These are phyloP conservation scores for Flaveria trinervia DNA, from an alignment of 129 eudicot species.

Conservation along the genomic window DNA sequence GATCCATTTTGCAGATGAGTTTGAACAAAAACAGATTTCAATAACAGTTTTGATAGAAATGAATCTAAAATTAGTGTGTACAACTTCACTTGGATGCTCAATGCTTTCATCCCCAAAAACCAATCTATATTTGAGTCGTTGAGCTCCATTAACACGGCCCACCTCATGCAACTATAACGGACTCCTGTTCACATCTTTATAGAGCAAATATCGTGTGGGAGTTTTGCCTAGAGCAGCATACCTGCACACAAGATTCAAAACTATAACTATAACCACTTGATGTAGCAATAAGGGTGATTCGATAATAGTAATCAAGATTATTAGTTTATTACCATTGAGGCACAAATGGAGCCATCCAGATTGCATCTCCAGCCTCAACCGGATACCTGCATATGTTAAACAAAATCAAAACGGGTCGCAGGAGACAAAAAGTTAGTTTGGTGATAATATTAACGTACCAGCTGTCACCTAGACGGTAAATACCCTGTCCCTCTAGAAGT, in stretches of 20 bases:
- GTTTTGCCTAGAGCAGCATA: conserved; percentile 96
- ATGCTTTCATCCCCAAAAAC: conserved; percentile 21
- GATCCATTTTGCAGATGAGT: neutral
- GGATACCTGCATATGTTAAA: conserved; percentile 64
- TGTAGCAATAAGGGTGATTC: conserved; percentile 1
- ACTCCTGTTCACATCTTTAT: conserved; percentile 91
- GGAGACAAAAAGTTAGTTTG: neutral
- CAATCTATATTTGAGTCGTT: conserved; percentile 15
- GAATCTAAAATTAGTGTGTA: conserved; percentile 1
- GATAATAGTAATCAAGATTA: neutral
- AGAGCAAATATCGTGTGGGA: conserved; percentile 78
- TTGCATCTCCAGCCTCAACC: conserved; percentile 90
- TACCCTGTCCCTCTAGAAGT: conserved; percentile 93
- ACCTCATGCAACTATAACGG: conserved; percentile 47
- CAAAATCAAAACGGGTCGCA: neutral
- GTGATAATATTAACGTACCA: conserved; percentile 53
- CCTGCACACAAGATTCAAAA: conserved; percentile 52
- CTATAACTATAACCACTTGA: conserved; percentile 8
- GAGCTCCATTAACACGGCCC: conserved; percentile 8
- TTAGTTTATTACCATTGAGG: conserved; percentile 78
- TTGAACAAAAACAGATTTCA: neutral
- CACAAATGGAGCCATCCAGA: conserved; percentile 99
- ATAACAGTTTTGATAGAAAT: neutral
- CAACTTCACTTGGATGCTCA: conserved; percentile 11
- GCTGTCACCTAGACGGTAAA: conserved; percentile 89